Base-by-base conservation (phyloP, 306 rosid genomes). In the Dalbergia cultrata region DNA sequence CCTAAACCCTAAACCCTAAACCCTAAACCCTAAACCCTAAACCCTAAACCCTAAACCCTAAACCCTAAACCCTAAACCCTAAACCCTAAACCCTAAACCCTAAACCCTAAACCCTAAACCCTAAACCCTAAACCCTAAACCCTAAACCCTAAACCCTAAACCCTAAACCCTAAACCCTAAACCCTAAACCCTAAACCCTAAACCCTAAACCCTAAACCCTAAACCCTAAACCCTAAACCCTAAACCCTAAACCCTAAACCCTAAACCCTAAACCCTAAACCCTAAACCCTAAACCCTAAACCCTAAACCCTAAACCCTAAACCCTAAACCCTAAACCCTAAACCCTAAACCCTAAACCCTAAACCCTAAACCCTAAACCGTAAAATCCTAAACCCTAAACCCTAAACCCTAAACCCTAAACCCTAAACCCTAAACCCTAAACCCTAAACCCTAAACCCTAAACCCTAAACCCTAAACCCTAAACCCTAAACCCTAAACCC, bases 401-500 rank as follows among this genome's bases (percentile, higher is more conserved):
- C 61, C 61, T 56, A 56, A 56, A 56, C 26, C 77, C 70, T 39
- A 21, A 69, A 70, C 26, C 71, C 77, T 5, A 7, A 70, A 72
- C 61, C 54, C 54, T 49, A 65, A 65, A 65, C 83, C 63, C 41
- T 19, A 70, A 59, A 35, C 77, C 70, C 61, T 56, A 56, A 56
- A 56, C 61, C 41, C 61, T 19, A 59, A 59, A 35, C 78, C 78
- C 56, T 21, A 70, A 56, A 56, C 61, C 61, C 61, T 19, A 67
- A 67, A 67, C 74, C 74, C 74, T 47, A 69, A 44, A 69, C 58
- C 74, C 74, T 43, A 44, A 44, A 69, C 58, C 74, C 58, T n/a
- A 44, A 44, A 69, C 74, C 74, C 74, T 43, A 44, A 69, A 44
- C 74, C 74, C 74, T 47, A 44, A 44, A 69, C 74, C 74, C 74